These are phyloP conservation scores for Endotrypanum monterogeii DNA, from an alignment of 208 protist genomes.

Conservation along the genomic window DNA sequence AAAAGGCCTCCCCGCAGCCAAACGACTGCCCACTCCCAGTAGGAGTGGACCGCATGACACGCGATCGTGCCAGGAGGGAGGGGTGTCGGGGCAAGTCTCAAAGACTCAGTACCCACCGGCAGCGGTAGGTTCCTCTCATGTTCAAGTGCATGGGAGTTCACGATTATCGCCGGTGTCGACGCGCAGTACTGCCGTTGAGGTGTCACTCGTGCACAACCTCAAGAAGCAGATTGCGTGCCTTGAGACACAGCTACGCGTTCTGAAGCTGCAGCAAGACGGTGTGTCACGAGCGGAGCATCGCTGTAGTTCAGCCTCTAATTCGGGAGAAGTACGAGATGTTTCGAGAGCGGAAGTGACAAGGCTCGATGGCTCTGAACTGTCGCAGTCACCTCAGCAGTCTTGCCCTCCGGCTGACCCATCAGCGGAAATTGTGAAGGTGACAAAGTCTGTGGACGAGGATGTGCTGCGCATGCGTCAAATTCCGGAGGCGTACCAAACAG, in stretches of 20 bases:
- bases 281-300: not conserved
- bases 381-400: slow-evolving; percentile 10
- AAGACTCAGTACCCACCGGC: not conserved
- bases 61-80: not conserved
- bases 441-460: not conserved
- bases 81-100: not conserved
- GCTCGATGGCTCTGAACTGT: not conserved
- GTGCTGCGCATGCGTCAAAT: slow-evolving; percentile 11
- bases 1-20: too few relatives aligned
- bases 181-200: slow-evolving; percentile 29
- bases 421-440: not conserved
- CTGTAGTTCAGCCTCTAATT: too few relatives aligned
- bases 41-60: not conserved
- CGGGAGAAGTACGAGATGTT: not conserved
- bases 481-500: slow-evolving; percentile 36
- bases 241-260: slow-evolving; percentile 49
- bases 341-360: not conserved
- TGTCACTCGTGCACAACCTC: slow-evolving; percentile 62
- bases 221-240: slow-evolving; percentile 69
- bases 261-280: slow-evolving; percentile 31
- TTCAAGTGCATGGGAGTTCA: too few relatives aligned
- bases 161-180: not conserved
- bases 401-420: slow-evolving; percentile 3
- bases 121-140: not conserved
- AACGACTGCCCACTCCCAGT: not conserved